Percentiles rank a stretch among this genome's conserved stretches.
Evolutionary conservation across 805 yeast species (phyloP).

Genomic region (Spathaspora gorwiae): DNA sequence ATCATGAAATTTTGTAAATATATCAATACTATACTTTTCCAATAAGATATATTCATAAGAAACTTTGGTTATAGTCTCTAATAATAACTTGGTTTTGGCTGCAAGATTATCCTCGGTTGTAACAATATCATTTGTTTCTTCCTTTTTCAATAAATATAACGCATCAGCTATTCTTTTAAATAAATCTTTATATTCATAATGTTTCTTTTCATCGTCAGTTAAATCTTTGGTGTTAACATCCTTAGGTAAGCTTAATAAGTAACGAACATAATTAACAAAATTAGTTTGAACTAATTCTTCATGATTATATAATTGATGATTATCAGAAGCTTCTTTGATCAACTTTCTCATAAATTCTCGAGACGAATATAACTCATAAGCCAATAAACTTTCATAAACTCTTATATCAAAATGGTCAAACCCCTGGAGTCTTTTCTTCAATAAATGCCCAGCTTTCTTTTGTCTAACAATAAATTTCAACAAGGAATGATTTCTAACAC

Average conservation of each 20-base stretch:
- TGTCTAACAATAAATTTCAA: conserved; percentile 23
- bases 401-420: conserved; percentile 15
- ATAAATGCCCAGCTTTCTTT: conserved; percentile 10
- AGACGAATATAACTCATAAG: conserved; percentile 24
- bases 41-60: conserved; percentile 35
- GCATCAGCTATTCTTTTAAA: conserved; percentile 24
- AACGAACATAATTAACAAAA: conserved; percentile 33
- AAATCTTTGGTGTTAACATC: conserved; percentile 12
- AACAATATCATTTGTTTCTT: conserved; percentile 21
- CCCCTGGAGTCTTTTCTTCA: not conserved
- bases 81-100: conserved; percentile 13
- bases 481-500: conserved; percentile 27
- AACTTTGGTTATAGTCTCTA: conserved; percentile 31
- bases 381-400: conserved; percentile 26
- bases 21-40: conserved; percentile 36
- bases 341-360: conserved; percentile 24
- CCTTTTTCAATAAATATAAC: conserved; percentile 21
- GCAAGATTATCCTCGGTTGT: conserved; percentile 10
- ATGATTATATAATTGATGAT: conserved; percentile 9
- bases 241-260: conserved; percentile 27
- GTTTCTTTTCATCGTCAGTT: conserved; percentile 18
- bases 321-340: conserved; percentile 11
- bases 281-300: conserved; percentile 39
- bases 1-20: conserved; percentile 28
- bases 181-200: conserved; percentile 24